phyloP scores from a whole-genome alignment of 768 basidiomycete genomes.

The Paxillus rubicundulus region DNA sequence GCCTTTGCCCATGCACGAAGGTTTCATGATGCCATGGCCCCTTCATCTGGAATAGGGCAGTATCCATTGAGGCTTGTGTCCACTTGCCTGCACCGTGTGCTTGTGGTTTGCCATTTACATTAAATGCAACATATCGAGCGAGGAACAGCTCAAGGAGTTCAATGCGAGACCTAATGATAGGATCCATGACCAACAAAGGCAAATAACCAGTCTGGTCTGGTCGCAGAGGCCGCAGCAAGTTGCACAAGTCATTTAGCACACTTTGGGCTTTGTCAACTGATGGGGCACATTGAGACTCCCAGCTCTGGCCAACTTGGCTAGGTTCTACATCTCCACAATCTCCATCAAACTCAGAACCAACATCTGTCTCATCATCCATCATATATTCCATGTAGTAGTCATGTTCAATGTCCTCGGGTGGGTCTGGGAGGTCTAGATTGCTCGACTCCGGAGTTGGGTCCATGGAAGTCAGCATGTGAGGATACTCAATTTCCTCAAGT shows the following conservation, averaged over 20 bases:
- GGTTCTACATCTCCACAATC: background rate
- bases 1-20: background rate
- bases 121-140: too few species aligned
- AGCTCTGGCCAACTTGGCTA: background rate
- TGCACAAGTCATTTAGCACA: conserved; percentile 3
- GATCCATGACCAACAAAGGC: background rate
- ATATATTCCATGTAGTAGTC: background rate
- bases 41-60: too few species aligned
- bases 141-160: too few species aligned
- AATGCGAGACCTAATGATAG: too few species aligned
- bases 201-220: background rate
- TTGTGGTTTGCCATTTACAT: too few species aligned
- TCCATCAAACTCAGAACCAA: background rate
- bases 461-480: background rate
- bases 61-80: too few species aligned
- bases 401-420: background rate
- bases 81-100: too few species aligned
- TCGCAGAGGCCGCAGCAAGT: conserved; percentile 1
- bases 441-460: background rate
- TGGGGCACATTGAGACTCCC: background rate
- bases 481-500: background rate
- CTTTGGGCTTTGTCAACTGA: conserved; percentile 1
- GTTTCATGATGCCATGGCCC: background rate
- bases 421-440: background rate
- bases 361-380: conserved; percentile 1